phyloP scores from a whole-genome alignment of 306 rosid genomes.

The Vigna trinervia region DNA sequence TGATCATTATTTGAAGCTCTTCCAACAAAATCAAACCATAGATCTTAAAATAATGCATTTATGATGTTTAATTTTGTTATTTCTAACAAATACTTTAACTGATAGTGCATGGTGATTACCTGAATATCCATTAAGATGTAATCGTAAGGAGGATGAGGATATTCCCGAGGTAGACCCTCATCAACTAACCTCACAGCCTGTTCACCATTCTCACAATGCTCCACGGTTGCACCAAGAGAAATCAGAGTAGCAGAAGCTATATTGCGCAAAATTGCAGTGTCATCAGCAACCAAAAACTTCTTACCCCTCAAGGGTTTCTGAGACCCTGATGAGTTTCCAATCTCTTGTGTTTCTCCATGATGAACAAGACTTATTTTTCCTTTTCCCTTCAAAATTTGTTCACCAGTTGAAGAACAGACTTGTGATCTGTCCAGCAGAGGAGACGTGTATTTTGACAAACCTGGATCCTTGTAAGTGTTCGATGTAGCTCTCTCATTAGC shows the following conservation, averaged over 20 bases:
- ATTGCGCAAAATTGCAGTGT: constrained; percentile 42
- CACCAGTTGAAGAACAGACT: neutral
- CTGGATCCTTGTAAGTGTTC: constrained; percentile 12
- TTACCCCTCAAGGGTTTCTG: constrained; percentile 57
- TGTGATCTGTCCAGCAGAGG: neutral
- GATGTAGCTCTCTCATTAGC: neutral
- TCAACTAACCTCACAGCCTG: constrained; percentile 56
- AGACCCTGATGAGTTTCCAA: neutral
- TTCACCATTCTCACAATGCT: constrained; percentile 66
- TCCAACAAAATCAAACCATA: neutral
- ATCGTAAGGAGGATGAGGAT: constrained; percentile 59
- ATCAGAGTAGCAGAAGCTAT: constrained; percentile 42
- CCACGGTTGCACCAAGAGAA: constrained; percentile 60
- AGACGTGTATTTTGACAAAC: constrained; percentile 18
- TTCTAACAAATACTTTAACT: neutral
- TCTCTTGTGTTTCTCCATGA: constrained; percentile 47
- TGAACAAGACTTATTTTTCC: constrained; percentile 6
- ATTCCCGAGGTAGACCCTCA: constrained; percentile 44
- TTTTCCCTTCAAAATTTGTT: constrained; percentile 17
- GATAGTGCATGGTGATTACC: constrained; percentile 45
- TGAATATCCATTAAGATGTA: constrained; percentile 84
- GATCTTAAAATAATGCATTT: too few species aligned
- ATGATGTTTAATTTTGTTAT: too few species aligned
- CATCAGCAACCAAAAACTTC: constrained; percentile 75
- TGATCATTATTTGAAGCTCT: neutral